These are phyloP conservation scores for Fusarium caatingaense DNA, from an alignment of 2,329 filamentous ascomycete genomes.

Conservation along the genomic window DNA sequence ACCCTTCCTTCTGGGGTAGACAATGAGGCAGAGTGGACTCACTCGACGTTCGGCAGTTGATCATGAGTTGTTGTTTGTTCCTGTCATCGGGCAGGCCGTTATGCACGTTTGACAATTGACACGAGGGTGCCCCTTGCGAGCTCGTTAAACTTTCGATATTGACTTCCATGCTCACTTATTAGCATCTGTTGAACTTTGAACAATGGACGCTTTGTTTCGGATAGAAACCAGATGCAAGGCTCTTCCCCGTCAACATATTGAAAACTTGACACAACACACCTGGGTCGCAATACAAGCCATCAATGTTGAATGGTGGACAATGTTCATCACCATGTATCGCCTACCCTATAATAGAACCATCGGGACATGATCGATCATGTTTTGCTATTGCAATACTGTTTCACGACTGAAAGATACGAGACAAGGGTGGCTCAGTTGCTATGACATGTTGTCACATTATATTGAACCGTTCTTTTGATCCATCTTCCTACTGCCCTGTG, in stretches of 20 bases:
- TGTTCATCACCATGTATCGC: background rate
- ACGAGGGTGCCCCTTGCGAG: conserved; percentile 21
- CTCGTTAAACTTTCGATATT: background rate
- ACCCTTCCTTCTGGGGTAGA: conserved; percentile 11
- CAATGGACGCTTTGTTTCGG: background rate
- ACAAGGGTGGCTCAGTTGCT: conserved; percentile 11
- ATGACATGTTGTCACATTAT: conserved; percentile 30
- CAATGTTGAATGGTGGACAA: background rate
- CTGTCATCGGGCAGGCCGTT: background rate
- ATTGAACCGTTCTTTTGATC: background rate
- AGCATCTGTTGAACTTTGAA: background rate
- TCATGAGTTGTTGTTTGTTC: conserved; percentile 2
- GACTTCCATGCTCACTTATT: background rate
- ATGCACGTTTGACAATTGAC: conserved; percentile 4
- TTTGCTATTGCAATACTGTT: conserved; percentile 3
- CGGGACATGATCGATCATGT: background rate
- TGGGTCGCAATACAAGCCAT: background rate
- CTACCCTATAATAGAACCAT: conserved; percentile 25
- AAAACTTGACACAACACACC: background rate
- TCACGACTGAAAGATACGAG: background rate
- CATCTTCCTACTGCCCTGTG: conserved; percentile 4
- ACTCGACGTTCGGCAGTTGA: conserved; percentile 2
- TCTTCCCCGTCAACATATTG: background rate
- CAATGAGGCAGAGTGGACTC: conserved; percentile 1
- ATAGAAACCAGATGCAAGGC: background rate